Base-by-base conservation (phyloP, 1,139 yeast genomes). In the Yamadazyma diospyri region DNA sequence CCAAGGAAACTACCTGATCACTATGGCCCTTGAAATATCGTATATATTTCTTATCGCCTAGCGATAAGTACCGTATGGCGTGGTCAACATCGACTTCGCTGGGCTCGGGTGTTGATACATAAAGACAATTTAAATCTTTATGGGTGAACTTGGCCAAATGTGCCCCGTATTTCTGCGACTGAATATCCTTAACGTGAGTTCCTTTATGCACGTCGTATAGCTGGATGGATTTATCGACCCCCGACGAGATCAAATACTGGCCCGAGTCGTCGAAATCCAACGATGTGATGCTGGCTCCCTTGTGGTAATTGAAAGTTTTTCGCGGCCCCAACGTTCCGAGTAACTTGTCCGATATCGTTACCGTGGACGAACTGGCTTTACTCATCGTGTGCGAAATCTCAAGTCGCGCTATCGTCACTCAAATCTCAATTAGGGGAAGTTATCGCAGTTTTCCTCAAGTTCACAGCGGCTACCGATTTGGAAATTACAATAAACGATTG, bases 91-190 rank as follows among this genome's bases (percentile, higher is more conserved):
- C 35, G 12, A 48, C 53, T 8, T 41, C 46, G 4, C 48, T 47
- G n/a, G 16, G 23, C 2, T 46, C 42, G 2, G 72, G 72, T 0
- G 97, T 86, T 4, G 96, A 83, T 1, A 95, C 89, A 51, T 85
- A 87, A 4, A 92, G 64, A 48, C 94, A 81, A 45, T 82, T 78
- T 36, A 78, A 70, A 27, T 78, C 81, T 29, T 74, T 71, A 49
- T 87, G 95, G 1, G 96, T 81, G 55, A 92, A 92, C 30, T 79
- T 69, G 2, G 96, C 97, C 26, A 86, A 60, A 50, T 86, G 88
- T 37, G 89, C 87, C 0, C 99, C 98, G 48, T 92, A 92, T 52
- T 92, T 92, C 58, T 87, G 92, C 16, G 94, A 81, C 43, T 78
- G 82, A 5, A 86, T 72, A 5, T 87, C 78, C 42, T 76, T 79